Base-by-base conservation (phyloP, 495 filamentous ascomycete species). In the Penicillium bovifimosum region DNA sequence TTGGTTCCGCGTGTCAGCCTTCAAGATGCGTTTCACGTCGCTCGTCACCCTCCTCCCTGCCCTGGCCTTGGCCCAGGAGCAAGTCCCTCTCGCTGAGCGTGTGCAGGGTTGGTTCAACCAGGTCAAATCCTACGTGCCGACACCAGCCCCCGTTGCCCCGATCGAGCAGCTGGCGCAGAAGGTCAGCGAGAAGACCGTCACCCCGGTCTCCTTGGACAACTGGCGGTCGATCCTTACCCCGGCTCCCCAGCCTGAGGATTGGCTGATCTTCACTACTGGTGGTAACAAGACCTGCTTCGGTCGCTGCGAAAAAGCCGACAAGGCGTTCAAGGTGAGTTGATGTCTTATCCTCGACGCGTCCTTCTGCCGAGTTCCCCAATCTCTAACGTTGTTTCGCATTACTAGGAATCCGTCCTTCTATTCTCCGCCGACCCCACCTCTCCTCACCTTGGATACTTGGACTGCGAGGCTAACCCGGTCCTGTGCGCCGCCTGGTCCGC, bases 231-330 rank as follows among this genome's bases (percentile, higher is more conserved):
- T 88, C 48, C 80, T 90, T 54, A 77, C 71, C 18, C 84, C 86
- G 8, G 78, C 84, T 8, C 71, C 78, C 47, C 66, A 82, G 11
- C 79, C 86, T 2, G 82, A 87, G 68, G 86, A 91, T 66, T 96
- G 86, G 88, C 81, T 86, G 73, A 73, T 96, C 52, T 80, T 86
- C 62, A 69, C 95, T 44, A 88, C 86, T 1, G 91, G 91, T 44
- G 83, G 87, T 36, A 95, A 96, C 72, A 90, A 86, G 74, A 91
- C 89, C 27, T 96, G 91, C 75, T 89, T 82, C 61, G 90, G 76
- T 49, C 67, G 75, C 52, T 86, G 82, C 65, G 75, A 53, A 9
- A 65, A 66, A 5, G 74, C 76, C 27, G 76, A 81, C 16, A 72
- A 71, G 56, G 75, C 76, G 0, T 84, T 80, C 70, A 83, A 83